Evolutionary conservation across 352 stramenopile species (phyloP).

Genomic region (Elongisporangium senticosum): DNA sequence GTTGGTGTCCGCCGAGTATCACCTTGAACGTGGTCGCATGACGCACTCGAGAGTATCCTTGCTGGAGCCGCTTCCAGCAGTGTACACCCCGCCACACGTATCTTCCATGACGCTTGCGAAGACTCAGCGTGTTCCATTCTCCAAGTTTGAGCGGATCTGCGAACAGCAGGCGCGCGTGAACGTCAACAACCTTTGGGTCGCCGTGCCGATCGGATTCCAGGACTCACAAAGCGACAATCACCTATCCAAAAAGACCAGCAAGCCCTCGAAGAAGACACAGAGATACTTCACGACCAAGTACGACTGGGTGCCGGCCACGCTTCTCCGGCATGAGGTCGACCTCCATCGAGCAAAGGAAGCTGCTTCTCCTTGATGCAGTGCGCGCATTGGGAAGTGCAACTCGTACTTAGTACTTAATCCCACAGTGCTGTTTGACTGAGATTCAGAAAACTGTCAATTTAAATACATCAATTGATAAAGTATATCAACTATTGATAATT

Average conservation of each 20-base stretch:
- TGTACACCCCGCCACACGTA: slow-evolving; percentile 19
- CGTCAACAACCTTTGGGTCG: slow-evolving; percentile 52
- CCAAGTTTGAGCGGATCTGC: slow-evolving; percentile 45
- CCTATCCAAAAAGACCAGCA: slow-evolving; percentile 8
- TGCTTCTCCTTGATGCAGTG: neutral
- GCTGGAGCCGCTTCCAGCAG: slow-evolving; percentile 31
- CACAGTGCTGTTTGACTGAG: neutral
- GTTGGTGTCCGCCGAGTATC: slow-evolving; percentile 6
- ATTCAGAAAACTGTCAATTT: neutral
- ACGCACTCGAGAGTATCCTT: slow-evolving; percentile 11
- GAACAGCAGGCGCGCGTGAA: slow-evolving; percentile 38
- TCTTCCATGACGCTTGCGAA: slow-evolving; percentile 25
- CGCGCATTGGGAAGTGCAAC: neutral
- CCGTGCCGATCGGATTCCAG: slow-evolving; percentile 33
- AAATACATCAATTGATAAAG: neutral
- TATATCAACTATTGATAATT: neutral
- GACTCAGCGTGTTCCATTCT: slow-evolving; percentile 34
- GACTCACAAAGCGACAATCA: slow-evolving; percentile 5
- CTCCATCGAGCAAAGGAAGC: slow-evolving; percentile 1
- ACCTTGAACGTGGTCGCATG: slow-evolving; percentile 6
- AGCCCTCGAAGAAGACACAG: slow-evolving; percentile 8
- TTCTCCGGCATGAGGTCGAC: slow-evolving; percentile 27
- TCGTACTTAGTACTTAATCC: neutral
- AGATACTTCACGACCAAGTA: slow-evolving; percentile 34
- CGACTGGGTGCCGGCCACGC: slow-evolving; percentile 48